Conservation (phyloP, 192 early-diverging fungal species). For the Coemansia sp. region DNA sequence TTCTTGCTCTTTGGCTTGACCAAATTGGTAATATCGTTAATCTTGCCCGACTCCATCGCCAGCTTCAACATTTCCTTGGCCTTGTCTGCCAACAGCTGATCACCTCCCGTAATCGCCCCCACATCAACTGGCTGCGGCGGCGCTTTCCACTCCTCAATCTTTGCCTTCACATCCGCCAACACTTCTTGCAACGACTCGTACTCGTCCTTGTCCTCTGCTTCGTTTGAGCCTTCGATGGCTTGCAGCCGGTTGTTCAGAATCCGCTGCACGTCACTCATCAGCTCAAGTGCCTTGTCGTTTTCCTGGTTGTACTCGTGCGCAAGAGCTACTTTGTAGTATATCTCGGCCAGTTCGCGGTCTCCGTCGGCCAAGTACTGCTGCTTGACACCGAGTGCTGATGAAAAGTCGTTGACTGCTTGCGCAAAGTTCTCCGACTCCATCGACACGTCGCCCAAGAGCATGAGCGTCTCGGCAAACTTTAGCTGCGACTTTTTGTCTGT, state of each 20-base stretch:
- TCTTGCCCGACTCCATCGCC: constrained; percentile 44
- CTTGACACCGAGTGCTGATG: constrained; percentile 36
- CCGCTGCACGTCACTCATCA: constrained; percentile 47
- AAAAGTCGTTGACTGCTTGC: constrained; percentile 51
- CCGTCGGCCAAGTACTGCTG: constrained; percentile 33
- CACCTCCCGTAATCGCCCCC: constrained; percentile 24
- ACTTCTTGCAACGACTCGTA: constrained; percentile 31
- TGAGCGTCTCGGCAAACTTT: constrained; percentile 62
- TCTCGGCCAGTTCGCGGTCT: constrained; percentile 52
- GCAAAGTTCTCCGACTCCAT: constrained; percentile 75
- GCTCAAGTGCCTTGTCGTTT: constrained; percentile 34
- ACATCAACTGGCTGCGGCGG: constrained; percentile 31
- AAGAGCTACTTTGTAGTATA: constrained; percentile 55
- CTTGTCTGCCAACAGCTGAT: constrained; percentile 33
- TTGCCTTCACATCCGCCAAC: constrained; percentile 37
- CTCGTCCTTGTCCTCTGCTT: constrained; percentile 23
- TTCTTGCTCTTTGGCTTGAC: constrained; percentile 31
- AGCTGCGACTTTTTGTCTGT: constrained; percentile 60
- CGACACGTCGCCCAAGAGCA: constrained; percentile 80
- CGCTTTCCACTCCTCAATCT: constrained; percentile 52
- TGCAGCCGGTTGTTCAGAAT: constrained; percentile 36
- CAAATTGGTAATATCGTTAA: constrained; percentile 42
- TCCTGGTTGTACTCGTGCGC: constrained; percentile 54
- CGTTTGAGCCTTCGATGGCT: constrained; percentile 5
- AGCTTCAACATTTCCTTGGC: constrained; percentile 44